Base-by-base conservation (phyloP, 495 filamentous ascomycete species). In the Pyrenula aspistea region DNA sequence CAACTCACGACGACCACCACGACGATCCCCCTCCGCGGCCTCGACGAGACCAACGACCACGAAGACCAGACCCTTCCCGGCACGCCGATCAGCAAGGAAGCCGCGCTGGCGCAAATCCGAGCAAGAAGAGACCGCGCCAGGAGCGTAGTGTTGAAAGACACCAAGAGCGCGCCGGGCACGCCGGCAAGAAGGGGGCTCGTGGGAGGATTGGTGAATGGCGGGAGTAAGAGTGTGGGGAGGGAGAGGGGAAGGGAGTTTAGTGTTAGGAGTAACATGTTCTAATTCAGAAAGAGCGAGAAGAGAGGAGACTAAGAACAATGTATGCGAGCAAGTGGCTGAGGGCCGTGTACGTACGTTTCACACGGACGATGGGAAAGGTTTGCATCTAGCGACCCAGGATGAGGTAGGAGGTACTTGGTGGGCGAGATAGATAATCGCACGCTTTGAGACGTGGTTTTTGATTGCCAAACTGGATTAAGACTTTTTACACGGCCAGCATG, bases 101-200 rank as follows among this genome's bases (percentile, higher is more conserved):
- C 73, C 54, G 77, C 77, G 3, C 62, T 80, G 1, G 77, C 77
- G 22, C 74, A 77, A 59, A 79, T 80, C 54, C 61, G 74, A 25
- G 75, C 73, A 12, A 65, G 77, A 31, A 70, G 77, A 47, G 73
- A 71, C 2, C 65, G 74, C 52, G 69, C 77, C 2, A 71, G 70
- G 57, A 78, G 69, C 56, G 71, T 74, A 63, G 62, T 62, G 11
- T 67, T 71, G 36, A 65, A 20, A 10, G 22, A 20, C 10, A 8
- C 19, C 8, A 52, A 24, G 22, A 52, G 50, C 20, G 50, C 50
- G 8, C 50, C 50, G 4, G 50, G 50, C n/a, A 52, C 19, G n/a
- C 31, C 31, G 15, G 50, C 50, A 20, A 52, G 50, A 20, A 52
- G 50, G 50, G 50, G 50, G n/a, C 19, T 52, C 8, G 50, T 24